A percentile compares a stretch with the other conserved stretches of the same genome.
These are phyloP conservation scores for Cutaneotrichosporon cavernicola DNA, from an alignment of 1,284 basidiomycete species.

Conservation along the genomic window DNA sequence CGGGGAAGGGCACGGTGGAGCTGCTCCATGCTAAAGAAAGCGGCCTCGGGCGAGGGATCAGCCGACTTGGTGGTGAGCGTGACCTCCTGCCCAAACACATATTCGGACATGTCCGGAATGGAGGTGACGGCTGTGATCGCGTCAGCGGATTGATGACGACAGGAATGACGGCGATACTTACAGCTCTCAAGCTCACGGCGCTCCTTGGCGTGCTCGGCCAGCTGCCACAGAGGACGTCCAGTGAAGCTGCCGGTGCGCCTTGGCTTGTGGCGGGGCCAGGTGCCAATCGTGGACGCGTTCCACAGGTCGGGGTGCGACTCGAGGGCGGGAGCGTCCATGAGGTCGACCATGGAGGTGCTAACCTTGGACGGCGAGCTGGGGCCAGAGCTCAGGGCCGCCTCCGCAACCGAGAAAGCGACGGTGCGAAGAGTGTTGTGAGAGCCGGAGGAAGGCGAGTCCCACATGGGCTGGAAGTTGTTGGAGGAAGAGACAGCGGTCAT, in stretches of 20 bases:
- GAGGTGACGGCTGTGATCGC: slow-evolving; percentile 30
- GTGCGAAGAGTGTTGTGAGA: slow-evolving; percentile 4
- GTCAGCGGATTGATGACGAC: slow-evolving; percentile 5
- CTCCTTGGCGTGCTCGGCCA: slow-evolving; percentile 43
- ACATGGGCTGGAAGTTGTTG: neutral
- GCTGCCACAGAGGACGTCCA: slow-evolving; percentile 39
- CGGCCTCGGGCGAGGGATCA: slow-evolving; percentile 38
- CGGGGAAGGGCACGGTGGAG: slow-evolving; percentile 39
- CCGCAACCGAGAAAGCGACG: slow-evolving; percentile 47
- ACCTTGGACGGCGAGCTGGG: slow-evolving; percentile 44
- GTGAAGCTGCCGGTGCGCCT: slow-evolving; percentile 22
- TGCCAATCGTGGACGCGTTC: neutral
- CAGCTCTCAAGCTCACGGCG: slow-evolving; percentile 34
- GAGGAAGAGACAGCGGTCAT: slow-evolving; percentile 12
- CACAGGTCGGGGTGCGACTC: neutral
- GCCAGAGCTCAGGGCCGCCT: slow-evolving; percentile 45
- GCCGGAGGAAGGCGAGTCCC: slow-evolving; percentile 5
- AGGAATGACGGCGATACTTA: neutral
- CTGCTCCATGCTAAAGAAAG: slow-evolving; percentile 38
- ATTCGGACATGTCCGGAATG: slow-evolving; percentile 27
- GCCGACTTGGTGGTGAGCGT: slow-evolving; percentile 39
- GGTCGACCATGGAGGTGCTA: slow-evolving; percentile 15
- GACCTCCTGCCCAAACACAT: slow-evolving; percentile 19
- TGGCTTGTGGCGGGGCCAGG: slow-evolving; percentile 15
- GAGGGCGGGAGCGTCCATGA: slow-evolving; percentile 16